Percentiles rank a stretch among this genome's conserved stretches.
Conservation (phyloP, 345 rosid species). For the Populus alba region DNA sequence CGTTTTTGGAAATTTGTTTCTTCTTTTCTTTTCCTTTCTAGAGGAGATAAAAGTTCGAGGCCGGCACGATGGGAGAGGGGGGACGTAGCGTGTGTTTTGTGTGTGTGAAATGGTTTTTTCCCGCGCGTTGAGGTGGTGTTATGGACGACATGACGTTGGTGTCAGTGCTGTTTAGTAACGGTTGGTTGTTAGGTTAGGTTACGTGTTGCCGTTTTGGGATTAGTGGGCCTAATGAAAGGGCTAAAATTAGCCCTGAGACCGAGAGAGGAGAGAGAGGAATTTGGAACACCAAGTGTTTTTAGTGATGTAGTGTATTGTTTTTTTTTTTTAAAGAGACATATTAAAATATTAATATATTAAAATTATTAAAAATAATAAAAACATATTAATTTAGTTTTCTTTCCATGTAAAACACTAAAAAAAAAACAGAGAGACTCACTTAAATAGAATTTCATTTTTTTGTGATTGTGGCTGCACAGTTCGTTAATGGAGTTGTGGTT, state of each 20-base stretch:
- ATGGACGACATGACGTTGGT: neutral
- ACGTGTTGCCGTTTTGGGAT: neutral
- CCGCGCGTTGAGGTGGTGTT: slow-evolving; percentile 2
- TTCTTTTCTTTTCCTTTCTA: neutral
- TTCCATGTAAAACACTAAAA: no score
- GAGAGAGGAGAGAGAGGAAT: no score
- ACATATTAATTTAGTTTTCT: no score
- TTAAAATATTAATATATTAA: no score
- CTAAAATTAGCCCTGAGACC: no score
- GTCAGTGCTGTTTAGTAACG: neutral
- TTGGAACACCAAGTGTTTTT: no score
- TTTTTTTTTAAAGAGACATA: no score
- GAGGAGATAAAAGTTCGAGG: slow-evolving; percentile 30
- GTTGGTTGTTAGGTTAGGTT: no score
- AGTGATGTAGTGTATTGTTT: no score
- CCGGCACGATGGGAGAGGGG: slow-evolving; percentile 37
- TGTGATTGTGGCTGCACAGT: neutral
- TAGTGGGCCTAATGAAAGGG: neutral
- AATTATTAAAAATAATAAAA: no score
- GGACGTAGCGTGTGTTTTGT: neutral
- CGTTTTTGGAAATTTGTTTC: neutral
- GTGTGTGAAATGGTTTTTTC: slow-evolving; percentile 7
- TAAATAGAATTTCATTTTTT: no score
- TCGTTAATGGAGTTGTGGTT: neutral
- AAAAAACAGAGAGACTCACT: no score